phyloP scores from a whole-genome alignment of 305 asterid genomes.

The Fraxinus paxiana region DNA sequence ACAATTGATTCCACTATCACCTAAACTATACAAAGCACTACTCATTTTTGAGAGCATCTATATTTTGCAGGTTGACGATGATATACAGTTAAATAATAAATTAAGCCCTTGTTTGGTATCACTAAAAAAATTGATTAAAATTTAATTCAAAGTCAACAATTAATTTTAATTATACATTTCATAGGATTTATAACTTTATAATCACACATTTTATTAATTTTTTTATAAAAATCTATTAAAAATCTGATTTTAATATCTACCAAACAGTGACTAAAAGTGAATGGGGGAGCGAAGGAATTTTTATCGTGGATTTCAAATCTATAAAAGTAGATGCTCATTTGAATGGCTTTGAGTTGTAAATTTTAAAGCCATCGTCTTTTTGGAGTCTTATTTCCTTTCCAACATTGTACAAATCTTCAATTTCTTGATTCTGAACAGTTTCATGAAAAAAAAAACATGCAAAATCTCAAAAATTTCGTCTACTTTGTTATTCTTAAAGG shows the following conservation, averaged over 20 bases:
- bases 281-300: background rate
- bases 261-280: background rate
- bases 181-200: no score
- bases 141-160: no score
- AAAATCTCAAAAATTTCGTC: background rate
- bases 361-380: background rate
- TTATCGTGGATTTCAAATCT: background rate
- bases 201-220: no score
- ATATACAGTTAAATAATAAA: background rate
- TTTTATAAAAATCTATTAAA: background rate
- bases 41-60: background rate
- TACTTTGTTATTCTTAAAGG: background rate
- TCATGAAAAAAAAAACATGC: background rate
- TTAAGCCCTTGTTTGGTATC: background rate
- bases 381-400: background rate
- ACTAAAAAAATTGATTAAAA: no score
- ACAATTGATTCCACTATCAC: background rate
- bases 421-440: background rate
- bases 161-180: no score
- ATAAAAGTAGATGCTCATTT: background rate
- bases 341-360: background rate
- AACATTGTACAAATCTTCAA: background rate
- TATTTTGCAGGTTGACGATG: background rate
- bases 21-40: background rate
- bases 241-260: no score